Evolutionary conservation across 805 yeast genomes (phyloP).

Genomic region (Yarrowia sp.): DNA sequence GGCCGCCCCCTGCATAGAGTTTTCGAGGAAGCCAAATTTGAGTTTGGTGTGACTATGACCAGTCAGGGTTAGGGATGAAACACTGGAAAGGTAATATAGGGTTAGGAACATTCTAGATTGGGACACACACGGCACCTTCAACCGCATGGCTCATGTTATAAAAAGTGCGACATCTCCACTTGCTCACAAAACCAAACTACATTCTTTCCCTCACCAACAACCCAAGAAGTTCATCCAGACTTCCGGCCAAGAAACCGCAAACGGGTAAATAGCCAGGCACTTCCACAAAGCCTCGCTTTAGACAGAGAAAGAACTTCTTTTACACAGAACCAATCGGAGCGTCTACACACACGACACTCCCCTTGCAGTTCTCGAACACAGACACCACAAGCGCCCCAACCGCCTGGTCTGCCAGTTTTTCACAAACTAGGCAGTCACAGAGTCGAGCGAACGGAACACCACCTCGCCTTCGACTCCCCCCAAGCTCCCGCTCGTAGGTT

Average conservation of each 20-base stretch:
- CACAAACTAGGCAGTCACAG: conserved; percentile 30
- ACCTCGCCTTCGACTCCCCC: conserved; percentile 39
- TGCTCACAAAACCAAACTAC: conserved; percentile 11
- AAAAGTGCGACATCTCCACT: conserved; percentile 18
- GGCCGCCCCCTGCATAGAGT: too few species aligned
- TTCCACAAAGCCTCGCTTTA: conserved; percentile 6
- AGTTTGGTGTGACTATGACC: conserved; percentile 34
- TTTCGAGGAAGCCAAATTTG: conserved; percentile 2
- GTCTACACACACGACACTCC: conserved; percentile 20
- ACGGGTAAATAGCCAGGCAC: conserved; percentile 13
- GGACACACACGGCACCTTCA: conserved; percentile 13
- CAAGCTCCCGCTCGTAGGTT: conserved; percentile 29
- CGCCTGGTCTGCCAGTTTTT: conserved; percentile 34
- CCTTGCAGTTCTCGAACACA: conserved; percentile 25
- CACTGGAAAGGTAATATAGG: neutral
- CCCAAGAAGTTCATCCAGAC: conserved; percentile 4
- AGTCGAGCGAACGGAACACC: conserved; percentile 39
- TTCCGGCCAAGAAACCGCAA: conserved; percentile 13
- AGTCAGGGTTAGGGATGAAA: conserved; percentile 19
- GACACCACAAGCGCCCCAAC: conserved; percentile 20
- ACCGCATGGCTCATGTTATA: conserved; percentile 35
- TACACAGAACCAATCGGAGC: conserved; percentile 32
- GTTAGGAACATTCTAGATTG: conserved; percentile 9
- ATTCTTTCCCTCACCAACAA: conserved; percentile 18
- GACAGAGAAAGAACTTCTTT: neutral